Evolutionary conservation across 192 early-diverging fungal genomes (phyloP).

Genomic region (Pilobolus umbonatus): DNA sequence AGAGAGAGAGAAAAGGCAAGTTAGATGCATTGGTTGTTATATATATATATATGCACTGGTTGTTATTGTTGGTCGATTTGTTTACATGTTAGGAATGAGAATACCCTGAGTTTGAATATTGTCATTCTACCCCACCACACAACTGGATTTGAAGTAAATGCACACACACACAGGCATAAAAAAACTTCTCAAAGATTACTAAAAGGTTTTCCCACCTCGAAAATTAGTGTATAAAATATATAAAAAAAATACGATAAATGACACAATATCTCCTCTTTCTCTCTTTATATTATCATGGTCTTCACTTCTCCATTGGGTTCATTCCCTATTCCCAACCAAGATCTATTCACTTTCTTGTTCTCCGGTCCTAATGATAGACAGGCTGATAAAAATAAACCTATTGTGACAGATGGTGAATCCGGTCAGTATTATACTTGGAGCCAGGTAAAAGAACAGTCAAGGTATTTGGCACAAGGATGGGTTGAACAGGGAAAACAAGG

Average conservation of each 20-base stretch:
- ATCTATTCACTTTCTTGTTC: constrained; percentile 25
- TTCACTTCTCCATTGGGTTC: constrained; percentile 11
- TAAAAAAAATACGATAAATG: background rate
- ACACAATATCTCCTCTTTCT: background rate
- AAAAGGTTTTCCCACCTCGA: background rate
- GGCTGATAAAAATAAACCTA: constrained; percentile 1
- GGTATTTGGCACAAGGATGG: constrained; percentile 46
- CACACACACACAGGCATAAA: too few species aligned
- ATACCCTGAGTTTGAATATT: too few species aligned
- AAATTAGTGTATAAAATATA: background rate
- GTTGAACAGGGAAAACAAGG: constrained; percentile 41
- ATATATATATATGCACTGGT: too few species aligned
- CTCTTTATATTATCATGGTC: constrained; percentile 12
- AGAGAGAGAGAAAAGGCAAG: too few species aligned
- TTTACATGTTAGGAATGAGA: too few species aligned
- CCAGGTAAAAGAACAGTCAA: constrained; percentile 13
- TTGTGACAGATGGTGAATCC: constrained; percentile 14
- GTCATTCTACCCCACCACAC: too few species aligned
- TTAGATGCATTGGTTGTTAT: too few species aligned
- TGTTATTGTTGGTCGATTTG: too few species aligned
- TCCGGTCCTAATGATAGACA: constrained; percentile 8
- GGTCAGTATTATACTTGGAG: constrained; percentile 16
- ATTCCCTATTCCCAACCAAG: constrained; percentile 23
- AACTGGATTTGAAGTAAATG: too few species aligned
- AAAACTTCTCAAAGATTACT: too few species aligned